Conservation (phyloP, 228 moss, liverwort and hornwort genomes). For the Sphagnum magellanicum region DNA sequence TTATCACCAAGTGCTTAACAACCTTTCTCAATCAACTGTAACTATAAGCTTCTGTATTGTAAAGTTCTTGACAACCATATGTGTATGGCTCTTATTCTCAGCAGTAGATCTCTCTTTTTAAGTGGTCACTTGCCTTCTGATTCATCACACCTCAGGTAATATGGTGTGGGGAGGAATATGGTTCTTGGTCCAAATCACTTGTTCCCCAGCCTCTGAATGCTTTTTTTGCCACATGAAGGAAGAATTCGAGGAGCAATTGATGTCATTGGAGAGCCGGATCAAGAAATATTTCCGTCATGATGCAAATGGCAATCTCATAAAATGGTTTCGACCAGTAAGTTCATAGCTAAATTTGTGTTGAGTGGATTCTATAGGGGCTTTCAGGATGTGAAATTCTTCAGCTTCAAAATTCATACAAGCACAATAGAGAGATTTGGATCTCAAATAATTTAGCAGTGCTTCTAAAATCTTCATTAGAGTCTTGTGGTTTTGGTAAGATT, state of each 20-base stretch:
- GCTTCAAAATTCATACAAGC: too few species aligned
- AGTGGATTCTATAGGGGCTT: background rate
- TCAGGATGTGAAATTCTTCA: too few species aligned
- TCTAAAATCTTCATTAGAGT: too few species aligned
- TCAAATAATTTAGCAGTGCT: too few species aligned
- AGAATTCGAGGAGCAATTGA: conserved; percentile 37
- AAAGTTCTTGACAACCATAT: background rate
- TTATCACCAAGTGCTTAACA: background rate
- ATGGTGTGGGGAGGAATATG: background rate
- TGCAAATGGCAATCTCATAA: conserved; percentile 23
- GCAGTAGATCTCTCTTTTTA: background rate
- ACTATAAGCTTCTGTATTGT: too few species aligned
- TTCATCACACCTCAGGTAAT: background rate
- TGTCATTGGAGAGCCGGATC: conserved; percentile 27
- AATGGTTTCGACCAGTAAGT: conserved; percentile 67
- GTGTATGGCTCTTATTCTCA: background rate
- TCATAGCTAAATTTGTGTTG: background rate
- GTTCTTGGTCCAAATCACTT: too few species aligned
- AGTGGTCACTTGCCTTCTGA: background rate
- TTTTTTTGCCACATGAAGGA: conserved; percentile 26
- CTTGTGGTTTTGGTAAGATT: too few species aligned
- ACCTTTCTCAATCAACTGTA: too few species aligned
- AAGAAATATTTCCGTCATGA: conserved; percentile 23
- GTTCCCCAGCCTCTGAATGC: background rate
- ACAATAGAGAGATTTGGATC: too few species aligned